phyloP scores from a whole-genome alignment of 805 yeast species.

The Metschnikowia sp. region DNA sequence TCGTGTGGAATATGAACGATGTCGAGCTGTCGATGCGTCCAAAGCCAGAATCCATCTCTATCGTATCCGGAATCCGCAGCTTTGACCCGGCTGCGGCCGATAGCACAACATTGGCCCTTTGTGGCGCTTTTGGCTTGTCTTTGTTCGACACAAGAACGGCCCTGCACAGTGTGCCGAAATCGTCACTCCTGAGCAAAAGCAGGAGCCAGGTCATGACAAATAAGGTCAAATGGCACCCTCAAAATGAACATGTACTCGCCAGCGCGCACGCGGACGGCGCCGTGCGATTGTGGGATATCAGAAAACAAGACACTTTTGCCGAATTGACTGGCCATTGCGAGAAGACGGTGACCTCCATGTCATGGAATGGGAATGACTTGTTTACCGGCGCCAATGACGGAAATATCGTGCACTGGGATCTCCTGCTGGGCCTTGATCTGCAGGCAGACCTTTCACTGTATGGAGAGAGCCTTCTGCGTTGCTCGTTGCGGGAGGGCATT shows the following conservation, averaged over 20 bases:
- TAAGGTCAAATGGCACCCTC: constrained; percentile 60
- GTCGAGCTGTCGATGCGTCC: constrained; percentile 41
- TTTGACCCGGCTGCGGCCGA: constrained; percentile 36
- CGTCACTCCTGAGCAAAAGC: constrained; percentile 11
- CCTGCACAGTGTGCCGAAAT: constrained; percentile 33
- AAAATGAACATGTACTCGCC: constrained; percentile 58
- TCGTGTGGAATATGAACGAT: constrained; percentile 70
- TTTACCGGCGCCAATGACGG: constrained; percentile 66
- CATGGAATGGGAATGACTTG: constrained; percentile 57
- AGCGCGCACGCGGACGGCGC: constrained; percentile 57
- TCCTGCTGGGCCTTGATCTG: constrained; percentile 26
- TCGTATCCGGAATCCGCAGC: constrained; percentile 46
- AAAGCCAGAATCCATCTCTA: constrained; percentile 52
- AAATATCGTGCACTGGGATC: constrained; percentile 64
- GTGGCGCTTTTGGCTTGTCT: constrained; percentile 73
- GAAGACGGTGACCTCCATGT: constrained; percentile 47
- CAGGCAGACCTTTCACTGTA: constrained; percentile 12
- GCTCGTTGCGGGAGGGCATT: constrained; percentile 48
- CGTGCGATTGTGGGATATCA: constrained; percentile 72
- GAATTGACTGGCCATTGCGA: constrained; percentile 55
- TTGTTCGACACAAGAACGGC: constrained; percentile 64
- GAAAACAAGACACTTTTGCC: constrained; percentile 55
- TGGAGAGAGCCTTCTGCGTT: constrained; percentile 20
- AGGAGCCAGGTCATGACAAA: constrained; percentile 29
- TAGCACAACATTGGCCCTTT: constrained; percentile 47